phyloP scores from a whole-genome alignment of 73 alveolate genomes.

The Stentor coeruleus region DNA sequence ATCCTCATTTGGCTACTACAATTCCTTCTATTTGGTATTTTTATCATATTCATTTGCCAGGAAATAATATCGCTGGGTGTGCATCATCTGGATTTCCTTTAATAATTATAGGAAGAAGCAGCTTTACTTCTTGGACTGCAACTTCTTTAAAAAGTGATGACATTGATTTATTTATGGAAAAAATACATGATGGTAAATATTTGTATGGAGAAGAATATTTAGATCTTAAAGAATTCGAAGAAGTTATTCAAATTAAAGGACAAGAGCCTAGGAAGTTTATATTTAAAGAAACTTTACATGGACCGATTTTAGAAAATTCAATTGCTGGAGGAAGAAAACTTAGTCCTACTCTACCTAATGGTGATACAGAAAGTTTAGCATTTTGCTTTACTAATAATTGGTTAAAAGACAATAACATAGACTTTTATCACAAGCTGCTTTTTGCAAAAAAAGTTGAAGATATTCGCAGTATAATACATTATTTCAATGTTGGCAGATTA shows the following conservation, averaged over 20 bases:
- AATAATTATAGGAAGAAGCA: slow-evolving; percentile 67
- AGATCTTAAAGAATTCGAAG: not conserved
- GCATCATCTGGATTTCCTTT: slow-evolving; percentile 85
- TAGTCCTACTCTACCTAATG: not conserved
- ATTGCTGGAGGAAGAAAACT: not conserved
- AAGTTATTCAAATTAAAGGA: not conserved
- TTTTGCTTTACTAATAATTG: not conserved
- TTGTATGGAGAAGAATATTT: not conserved
- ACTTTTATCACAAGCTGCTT: not conserved
- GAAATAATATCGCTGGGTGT: slow-evolving; percentile 52
- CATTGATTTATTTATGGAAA: slow-evolving; percentile 82
- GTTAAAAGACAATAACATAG: not conserved
- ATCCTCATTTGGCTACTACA: slow-evolving; percentile 83
- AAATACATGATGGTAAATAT: slow-evolving; percentile 52
- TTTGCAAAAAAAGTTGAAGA: not conserved
- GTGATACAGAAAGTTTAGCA: not conserved
- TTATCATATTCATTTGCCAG: slow-evolving; percentile 47
- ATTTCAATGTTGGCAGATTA: not conserved
- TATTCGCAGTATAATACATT: not conserved
- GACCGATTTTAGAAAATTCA: not conserved
- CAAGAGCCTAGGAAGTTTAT: not conserved
- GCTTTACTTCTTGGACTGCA: slow-evolving; percentile 71
- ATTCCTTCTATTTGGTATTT: slow-evolving; percentile 83
- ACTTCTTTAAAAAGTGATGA: slow-evolving; percentile 79
- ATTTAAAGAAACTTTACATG: not conserved